Base-by-base conservation (phyloP, 2,329 filamentous ascomycete genomes). In the Colletotrichum scovillei region DNA sequence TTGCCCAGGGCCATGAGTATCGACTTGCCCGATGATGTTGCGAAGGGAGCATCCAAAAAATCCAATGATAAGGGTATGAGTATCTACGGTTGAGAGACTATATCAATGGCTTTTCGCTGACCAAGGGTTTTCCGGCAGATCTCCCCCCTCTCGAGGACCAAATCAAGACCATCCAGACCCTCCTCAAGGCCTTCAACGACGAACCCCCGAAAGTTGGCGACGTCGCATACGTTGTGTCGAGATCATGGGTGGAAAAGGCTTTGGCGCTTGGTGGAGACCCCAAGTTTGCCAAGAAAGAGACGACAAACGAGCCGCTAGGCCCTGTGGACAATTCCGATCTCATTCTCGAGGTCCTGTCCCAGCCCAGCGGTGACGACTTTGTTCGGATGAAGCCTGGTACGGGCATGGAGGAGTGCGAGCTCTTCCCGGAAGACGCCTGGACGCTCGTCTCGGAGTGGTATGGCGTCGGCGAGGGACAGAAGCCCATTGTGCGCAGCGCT, bases 281-380 rank as follows among this genome's bases (percentile, higher is more conserved):
- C 19, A 88, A 89, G 70, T 83, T 87, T 64, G 87, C 86, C 24
- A 86, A 88, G 75, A 86, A 88, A 74, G 93, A 93, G 75, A 84
- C 87, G n/a, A 80, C 86, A 12, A 88, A 92, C 71, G 88, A 90
- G 5, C 77, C 84, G 8, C 88, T 97, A 69, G 95, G 95, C 1
- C 93, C 94, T 0, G 89, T 98, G 38, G 95, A 98, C 85, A 98
- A 98, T 80, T 91, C 93, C 0, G 93, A 95, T 79, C 92, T 98
- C 73, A 91, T 95, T 64, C 86, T 92, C 72, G 88, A 92, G 75
- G 86, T 88, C 46, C 84, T 92, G 69, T 82, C 81, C 63, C 88
- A 91, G 72, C 83, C 86, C 11, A 80, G 81, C 22, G 85, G 84
- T 57, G 82, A 84, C 16, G 85, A 88, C 19, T 97, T 95, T 78